These are phyloP conservation scores for Talaromyces wortmannii DNA, from an alignment of 495 filamentous ascomycete species.

Conservation along the genomic window DNA sequence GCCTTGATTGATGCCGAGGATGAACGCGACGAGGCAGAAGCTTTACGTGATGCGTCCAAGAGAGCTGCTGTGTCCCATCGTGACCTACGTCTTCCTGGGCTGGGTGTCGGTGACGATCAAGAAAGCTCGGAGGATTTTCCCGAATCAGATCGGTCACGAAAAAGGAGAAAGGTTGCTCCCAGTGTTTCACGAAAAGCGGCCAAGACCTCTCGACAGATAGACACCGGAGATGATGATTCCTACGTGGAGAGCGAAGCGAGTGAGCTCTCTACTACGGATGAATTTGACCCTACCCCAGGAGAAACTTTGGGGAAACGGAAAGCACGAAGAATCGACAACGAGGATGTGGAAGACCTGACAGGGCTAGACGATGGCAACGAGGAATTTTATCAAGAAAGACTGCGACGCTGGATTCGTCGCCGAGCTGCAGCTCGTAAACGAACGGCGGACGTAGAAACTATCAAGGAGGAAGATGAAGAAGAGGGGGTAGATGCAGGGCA, in stretches of 20 bases:
- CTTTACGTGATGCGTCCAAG: constrained; percentile 33
- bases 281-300: constrained; percentile 26
- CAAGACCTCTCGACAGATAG: neutral
- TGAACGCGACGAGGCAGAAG: constrained; percentile 49
- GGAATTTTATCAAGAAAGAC: constrained; percentile 66
- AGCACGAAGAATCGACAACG: constrained; percentile 23
- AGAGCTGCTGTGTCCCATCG: constrained; percentile 63
- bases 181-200: constrained; percentile 1
- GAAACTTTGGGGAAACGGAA: constrained; percentile 34
- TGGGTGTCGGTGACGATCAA: constrained; percentile 47
- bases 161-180: constrained; percentile 30
- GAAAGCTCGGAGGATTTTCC: constrained; percentile 17
- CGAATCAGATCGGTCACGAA: constrained; percentile 19
- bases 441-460: constrained; percentile 17
- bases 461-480: constrained; percentile 12
- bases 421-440: constrained; percentile 59
- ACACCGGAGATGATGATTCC: constrained; percentile 1
- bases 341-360: constrained; percentile 58
- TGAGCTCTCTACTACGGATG: constrained; percentile 30
- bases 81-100: constrained; percentile 73
- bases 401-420: constrained; percentile 65
- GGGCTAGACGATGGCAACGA: constrained; percentile 91
- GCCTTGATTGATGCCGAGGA: constrained; percentile 74
- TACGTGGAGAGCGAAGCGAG: constrained; percentile 8
- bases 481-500: constrained; percentile 13